phyloP scores from a whole-genome alignment of 192 early-diverging fungal species.

The Entomortierella parvispora region DNA sequence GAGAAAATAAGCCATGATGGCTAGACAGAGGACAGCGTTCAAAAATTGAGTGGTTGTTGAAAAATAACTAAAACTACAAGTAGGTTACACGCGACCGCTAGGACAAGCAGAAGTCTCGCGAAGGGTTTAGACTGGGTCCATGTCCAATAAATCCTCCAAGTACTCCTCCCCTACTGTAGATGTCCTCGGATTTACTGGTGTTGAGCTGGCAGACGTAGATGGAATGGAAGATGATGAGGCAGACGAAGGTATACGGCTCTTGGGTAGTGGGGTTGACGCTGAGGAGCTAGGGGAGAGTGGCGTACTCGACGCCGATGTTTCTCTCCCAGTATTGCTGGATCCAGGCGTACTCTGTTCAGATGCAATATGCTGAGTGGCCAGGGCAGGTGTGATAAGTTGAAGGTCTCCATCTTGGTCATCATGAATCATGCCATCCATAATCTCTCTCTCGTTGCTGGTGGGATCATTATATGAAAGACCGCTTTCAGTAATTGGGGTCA shows the following conservation, averaged over 20 bases:
- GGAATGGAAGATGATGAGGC: not conserved
- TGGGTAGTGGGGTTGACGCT: too few species aligned
- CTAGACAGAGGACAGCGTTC: too few species aligned
- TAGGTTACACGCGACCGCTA: too few species aligned
- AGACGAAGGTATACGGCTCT: not conserved
- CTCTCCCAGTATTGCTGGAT: not conserved
- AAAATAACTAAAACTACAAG: too few species aligned
- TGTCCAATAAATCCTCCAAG: constrained; percentile 9
- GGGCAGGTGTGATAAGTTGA: constrained; percentile 17
- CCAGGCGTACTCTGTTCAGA: constrained; percentile 15
- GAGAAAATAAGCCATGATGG: too few species aligned
- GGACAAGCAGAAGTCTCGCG: too few species aligned
- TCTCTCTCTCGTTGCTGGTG: constrained; percentile 1
- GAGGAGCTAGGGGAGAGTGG: too few species aligned
- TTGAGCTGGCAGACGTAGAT: not conserved
- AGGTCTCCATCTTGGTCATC: constrained; percentile 21
- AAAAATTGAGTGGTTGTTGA: too few species aligned
- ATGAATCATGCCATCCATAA: constrained; percentile 33
- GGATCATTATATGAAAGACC: constrained; percentile 10
- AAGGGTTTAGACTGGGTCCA: not conserved
- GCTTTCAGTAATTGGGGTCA: constrained; percentile 12
- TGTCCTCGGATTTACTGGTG: constrained; percentile 6
- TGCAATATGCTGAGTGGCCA: constrained; percentile 10
- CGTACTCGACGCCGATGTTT: not conserved
- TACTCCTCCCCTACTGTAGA: constrained; percentile 35